A percentile compares a stretch with the other conserved stretches of the same genome.
These are phyloP conservation scores for Phytophthora idaei DNA, from an alignment of 352 stramenopile species.

Conservation along the genomic window DNA sequence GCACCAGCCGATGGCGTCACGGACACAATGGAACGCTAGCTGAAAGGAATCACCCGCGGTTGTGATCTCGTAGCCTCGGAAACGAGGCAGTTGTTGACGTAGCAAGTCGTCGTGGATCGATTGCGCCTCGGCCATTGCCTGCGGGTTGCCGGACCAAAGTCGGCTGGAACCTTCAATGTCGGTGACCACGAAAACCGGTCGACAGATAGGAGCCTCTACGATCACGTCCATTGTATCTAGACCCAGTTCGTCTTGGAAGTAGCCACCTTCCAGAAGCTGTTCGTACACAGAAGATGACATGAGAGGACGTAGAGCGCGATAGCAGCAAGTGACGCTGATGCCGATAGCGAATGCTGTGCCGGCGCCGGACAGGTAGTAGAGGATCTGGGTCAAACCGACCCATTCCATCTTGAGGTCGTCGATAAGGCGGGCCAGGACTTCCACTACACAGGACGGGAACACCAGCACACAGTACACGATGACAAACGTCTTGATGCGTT, in stretches of 20 bases:
- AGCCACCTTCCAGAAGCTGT: slow-evolving; percentile 64
- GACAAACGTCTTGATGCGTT: slow-evolving; percentile 72
- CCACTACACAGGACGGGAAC: slow-evolving; percentile 64
- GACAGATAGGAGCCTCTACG: slow-evolving; percentile 51
- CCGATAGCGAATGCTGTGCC: slow-evolving; percentile 67
- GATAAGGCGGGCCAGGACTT: slow-evolving; percentile 38
- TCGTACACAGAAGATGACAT: slow-evolving; percentile 71
- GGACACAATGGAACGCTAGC: slow-evolving; percentile 73
- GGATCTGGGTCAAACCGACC: slow-evolving; percentile 52
- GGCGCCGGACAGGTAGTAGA: slow-evolving; percentile 69
- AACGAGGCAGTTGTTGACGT: slow-evolving; percentile 53
- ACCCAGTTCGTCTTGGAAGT: slow-evolving; percentile 46
- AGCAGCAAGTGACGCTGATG: slow-evolving; percentile 67
- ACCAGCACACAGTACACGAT: slow-evolving; percentile 71
- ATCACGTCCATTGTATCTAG: slow-evolving; percentile 38
- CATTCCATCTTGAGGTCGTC: slow-evolving; percentile 45
- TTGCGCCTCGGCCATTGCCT: slow-evolving; percentile 69
- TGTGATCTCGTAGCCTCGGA: slow-evolving; percentile 83
- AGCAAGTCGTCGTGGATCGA: slow-evolving; percentile 77
- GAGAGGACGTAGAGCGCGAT: slow-evolving; percentile 57
- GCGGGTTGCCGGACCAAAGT: slow-evolving; percentile 56
- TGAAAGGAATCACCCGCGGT: slow-evolving; percentile 82
- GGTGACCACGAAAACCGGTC: slow-evolving; percentile 80
- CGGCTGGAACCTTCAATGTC: slow-evolving; percentile 83
- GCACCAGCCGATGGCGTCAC: slow-evolving; percentile 69